Evolutionary conservation across 1,284 basidiomycete species (phyloP).

Genomic region (Trichosporon sp.): DNA sequence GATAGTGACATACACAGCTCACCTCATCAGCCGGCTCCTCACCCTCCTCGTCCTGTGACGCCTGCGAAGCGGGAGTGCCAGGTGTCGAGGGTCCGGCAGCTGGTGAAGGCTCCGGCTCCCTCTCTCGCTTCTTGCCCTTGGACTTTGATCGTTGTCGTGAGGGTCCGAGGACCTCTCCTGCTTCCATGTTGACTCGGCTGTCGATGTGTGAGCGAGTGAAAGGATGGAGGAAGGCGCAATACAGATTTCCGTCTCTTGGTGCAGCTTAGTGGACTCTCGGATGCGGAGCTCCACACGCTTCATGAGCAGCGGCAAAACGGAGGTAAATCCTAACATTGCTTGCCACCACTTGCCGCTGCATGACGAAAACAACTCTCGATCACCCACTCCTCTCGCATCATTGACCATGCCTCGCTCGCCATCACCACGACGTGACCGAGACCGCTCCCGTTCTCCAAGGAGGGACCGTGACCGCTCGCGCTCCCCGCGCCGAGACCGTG

Average conservation of each 20-base stretch:
- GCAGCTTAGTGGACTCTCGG: background rate
- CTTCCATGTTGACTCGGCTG: slow-evolving; percentile 11
- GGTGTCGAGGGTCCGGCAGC: background rate
- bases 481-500: background rate
- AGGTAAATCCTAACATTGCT: slow-evolving; percentile 14
- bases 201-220: background rate
- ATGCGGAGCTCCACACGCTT: background rate
- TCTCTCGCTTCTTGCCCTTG: slow-evolving; percentile 19
- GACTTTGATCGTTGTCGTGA: background rate
- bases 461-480: slow-evolving; percentile 22
- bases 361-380: slow-evolving; percentile 7
- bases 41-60: slow-evolving; percentile 26
- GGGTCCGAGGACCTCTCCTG: slow-evolving; percentile 3
- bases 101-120: background rate
- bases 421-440: slow-evolving; percentile 34
- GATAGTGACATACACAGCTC: background rate
- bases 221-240: background rate
- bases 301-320: slow-evolving; percentile 1
- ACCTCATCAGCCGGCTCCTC: slow-evolving; percentile 40
- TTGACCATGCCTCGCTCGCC: slow-evolving; percentile 43
- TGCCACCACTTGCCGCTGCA: slow-evolving; percentile 14
- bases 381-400: background rate
- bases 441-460: slow-evolving; percentile 27
- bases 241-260: background rate
- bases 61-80: background rate